A percentile compares a stretch with the other conserved stretches of the same genome.
Conservation (phyloP, 2,329 filamentous ascomycete genomes). For the Metarhizium album region DNA sequence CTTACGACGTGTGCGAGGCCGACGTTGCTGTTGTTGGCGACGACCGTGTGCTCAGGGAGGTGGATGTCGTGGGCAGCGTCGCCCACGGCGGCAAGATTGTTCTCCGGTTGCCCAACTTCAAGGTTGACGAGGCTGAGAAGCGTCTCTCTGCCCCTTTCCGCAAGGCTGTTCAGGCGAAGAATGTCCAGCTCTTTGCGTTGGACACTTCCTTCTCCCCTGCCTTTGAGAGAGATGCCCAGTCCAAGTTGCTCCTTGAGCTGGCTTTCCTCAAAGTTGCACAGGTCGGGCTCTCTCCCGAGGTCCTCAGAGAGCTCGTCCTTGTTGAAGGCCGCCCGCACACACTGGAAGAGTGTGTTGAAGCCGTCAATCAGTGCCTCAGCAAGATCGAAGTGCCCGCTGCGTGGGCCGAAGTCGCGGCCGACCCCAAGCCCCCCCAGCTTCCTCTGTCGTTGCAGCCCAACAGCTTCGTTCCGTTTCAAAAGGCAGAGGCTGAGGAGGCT, state of each 20-base stretch:
- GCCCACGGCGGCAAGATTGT: constrained; percentile 64
- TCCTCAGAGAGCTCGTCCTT: constrained; percentile 53
- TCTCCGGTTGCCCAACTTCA: constrained; percentile 65
- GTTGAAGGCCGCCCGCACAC: constrained; percentile 42
- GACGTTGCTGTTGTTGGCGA: constrained; percentile 72
- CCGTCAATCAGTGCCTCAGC: constrained; percentile 58
- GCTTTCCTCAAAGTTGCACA: constrained; percentile 73
- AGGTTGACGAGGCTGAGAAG: constrained; percentile 85
- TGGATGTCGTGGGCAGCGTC: constrained; percentile 62
- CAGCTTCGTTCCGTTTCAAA: constrained; percentile 75
- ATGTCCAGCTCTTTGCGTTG: constrained; percentile 61
- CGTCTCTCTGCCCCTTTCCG: constrained; percentile 61
- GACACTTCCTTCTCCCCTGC: constrained; percentile 60
- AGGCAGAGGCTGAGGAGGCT: constrained; percentile 59
- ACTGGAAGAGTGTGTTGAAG: constrained; percentile 49
- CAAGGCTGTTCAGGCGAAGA: constrained; percentile 59
- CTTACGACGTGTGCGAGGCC: constrained; percentile 70
- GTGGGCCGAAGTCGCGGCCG: constrained; percentile 61
- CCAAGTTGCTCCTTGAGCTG: constrained; percentile 63
- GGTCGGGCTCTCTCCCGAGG: constrained; percentile 50
- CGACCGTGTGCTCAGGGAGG: constrained; percentile 65
- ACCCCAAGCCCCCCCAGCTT: constrained; percentile 41
- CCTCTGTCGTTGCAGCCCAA: constrained; percentile 58
- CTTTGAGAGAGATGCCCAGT: constrained; percentile 55
- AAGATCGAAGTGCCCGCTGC: constrained; percentile 64